Conservation (phyloP, 2,329 filamentous ascomycete species). For the Parastagonospora avenae region DNA sequence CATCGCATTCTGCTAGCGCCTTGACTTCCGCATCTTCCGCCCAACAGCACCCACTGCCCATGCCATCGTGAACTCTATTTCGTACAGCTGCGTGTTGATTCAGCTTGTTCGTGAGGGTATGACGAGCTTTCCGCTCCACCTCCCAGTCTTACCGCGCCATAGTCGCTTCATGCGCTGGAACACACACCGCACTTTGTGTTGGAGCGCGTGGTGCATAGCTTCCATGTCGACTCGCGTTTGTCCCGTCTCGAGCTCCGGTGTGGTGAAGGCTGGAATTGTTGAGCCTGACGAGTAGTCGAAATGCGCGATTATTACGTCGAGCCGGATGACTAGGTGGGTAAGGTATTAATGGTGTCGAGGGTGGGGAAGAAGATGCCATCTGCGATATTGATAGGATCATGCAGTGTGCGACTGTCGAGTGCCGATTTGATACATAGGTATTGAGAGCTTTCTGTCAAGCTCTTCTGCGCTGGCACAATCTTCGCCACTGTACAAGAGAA, state of each 20-base stretch:
- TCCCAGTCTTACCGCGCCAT: neutral
- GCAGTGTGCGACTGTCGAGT: neutral
- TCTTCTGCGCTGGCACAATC: neutral
- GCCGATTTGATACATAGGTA: neutral
- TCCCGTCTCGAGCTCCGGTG: neutral
- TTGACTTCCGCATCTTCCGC: neutral
- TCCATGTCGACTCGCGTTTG: neutral
- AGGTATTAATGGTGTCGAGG: neutral
- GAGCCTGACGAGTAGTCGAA: neutral
- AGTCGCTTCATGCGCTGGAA: neutral
- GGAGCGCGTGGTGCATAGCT: neutral
- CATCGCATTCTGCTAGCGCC: neutral
- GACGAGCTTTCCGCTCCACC: neutral
- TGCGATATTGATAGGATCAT: neutral
- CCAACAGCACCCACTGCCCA: neutral
- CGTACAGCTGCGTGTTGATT: neutral
- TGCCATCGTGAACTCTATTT: neutral
- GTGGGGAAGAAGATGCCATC: neutral
- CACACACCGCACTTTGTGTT: neutral
- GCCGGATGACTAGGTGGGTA: neutral
- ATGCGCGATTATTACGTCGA: neutral
- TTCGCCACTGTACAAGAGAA: neutral
- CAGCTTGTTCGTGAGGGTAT: neutral
- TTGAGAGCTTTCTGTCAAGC: neutral
- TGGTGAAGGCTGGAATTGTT: neutral